Evolutionary conservation across 139 green algal species (phyloP), one percentile per base, ranked within the genome.

Genomic region (Deuterostichococcus epilithicus): DNA sequence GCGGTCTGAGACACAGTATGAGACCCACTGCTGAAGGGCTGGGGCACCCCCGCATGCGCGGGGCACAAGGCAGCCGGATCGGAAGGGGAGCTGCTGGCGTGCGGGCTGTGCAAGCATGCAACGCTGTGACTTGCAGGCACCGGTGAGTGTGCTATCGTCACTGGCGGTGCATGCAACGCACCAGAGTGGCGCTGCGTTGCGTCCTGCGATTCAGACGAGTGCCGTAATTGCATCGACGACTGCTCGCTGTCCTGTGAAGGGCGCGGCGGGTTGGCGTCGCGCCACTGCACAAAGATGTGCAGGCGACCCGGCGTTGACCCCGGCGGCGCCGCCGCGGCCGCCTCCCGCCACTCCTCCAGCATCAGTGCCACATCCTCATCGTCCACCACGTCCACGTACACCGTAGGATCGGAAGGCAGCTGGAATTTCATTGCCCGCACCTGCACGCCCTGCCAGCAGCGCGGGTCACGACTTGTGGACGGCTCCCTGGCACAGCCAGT

Each of bases 321-420:
- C 34, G 63, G 72, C 33, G 66, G 33, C 45, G 39, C 44, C 6
- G 67, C 58, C 59, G 28, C 38, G 33, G 68, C 28, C 13, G 70
- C 72, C 18, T 87, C 78, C 26, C 84, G 78, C 67, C 83, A 83
- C 78, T 91, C 90, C 63, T 94, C 90, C 77, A 88, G 91, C 90
- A 93, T 94, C 47, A 90, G 83, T 25, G 65, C 65, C 30, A 92
- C 82, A 52, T 94, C 90, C 10, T 89, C 88, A 60, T 90, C 84
- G 33, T 90, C 86, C 32, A 91, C 32, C 58, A 94, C 52, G 71
- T 94, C 90, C 3, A 93, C 84, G 77, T 89, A 88, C 2, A 86
- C 70, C 18, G 76, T 70, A 69, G 78, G 76, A 67, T 81, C 69
- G 34, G 38, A 65, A 26, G 89, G 90, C 73, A 94, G 83, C 72